Base-by-base conservation (phyloP, 768 basidiomycete species). In the Cantharellus anzutake region DNA sequence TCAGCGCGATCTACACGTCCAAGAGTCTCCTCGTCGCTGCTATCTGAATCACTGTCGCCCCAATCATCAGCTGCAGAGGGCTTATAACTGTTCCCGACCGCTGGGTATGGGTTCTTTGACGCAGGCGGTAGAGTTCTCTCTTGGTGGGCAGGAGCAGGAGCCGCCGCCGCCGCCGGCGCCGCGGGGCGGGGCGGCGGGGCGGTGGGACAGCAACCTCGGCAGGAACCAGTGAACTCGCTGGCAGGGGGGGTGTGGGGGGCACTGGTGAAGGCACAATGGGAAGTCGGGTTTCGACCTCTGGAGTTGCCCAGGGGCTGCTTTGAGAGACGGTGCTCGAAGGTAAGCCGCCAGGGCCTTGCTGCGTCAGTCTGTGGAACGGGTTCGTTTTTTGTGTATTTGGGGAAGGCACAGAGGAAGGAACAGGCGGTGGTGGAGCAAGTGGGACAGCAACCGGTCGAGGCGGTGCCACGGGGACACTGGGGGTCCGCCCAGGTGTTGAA, bases 11-110 rank as follows among this genome's bases (percentile, higher is more conserved):
- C 78, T 57, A 73, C 75, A 51, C 92, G 75, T 2, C 78, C 80
- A 11, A 75, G 74, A 55, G 84, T 72, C 61, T 91, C 90, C 68
- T 91, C 90, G 59, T 90, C 88, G 58, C 80, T 83, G 63, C 80
- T 83, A 64, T 84, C 82, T 3, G 78, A 77, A 4, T 76, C 68
- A 41, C 68, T 78, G n/a, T 82, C 80, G 59, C 84, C 89, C 89
- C 90, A 93, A 56, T 90, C 88, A 16, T 86, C 85, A 2, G 86
- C 72, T 41, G 73, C 74, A 2, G 71, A 69, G 0, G 83, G 76
- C 0, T 80, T 20, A 42, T 37, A 39, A 35, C 48, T 55, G 35
- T 11, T 7, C 35, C 38, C 84, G 0, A 80, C 83, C 63, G 83
- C 70, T 62, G 87, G 86, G 2, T 76, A 67, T 0, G 77, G 68